Evolutionary conservation across 148 eudicot species (phyloP), one percentile per base, ranked within the genome.

Genomic region (Spergularia bocconei): DNA sequence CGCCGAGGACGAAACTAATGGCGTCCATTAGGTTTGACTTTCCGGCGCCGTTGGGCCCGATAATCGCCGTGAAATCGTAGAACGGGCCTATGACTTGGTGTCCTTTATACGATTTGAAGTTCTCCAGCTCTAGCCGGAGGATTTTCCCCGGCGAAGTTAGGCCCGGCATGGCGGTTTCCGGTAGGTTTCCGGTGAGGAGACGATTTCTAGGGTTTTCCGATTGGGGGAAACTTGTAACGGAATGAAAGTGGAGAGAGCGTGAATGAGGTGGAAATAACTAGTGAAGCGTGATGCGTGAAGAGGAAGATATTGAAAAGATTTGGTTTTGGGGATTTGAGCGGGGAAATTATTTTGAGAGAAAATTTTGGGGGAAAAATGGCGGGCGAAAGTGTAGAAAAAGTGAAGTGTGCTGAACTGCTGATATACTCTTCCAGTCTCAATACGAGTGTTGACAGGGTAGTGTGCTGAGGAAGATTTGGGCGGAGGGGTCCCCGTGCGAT

Each of bases 11-110:
- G 82, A 95, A 96, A 84, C 91, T 87, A 67, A 96, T 96, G 4
- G 99, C 98, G 85, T 95, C 99, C 98, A 96, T 96, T 17, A 96
- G 86, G 76, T 96, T 96, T n/a, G 99, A 96, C 62, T 92, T 96
- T 17, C 97, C 97, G 70, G 98, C 78, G 13, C 99, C 98, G 38
- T 96, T 96, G 4, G 98, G 97, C 59, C 99, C 99, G 54, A 96
- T 96, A n/a, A 96, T 89, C 56, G 99, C 99, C 23, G 99, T 96
- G 85, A 96, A 96, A 63, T 91, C 89, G 86, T 62, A 86, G 79
- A 96, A 96, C 0, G 99, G 99, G 4, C 99, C 98, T 25, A 96
- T 92, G 1, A 83, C 69, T 69, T 96, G 97, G 70, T 64, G 83
- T 7, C 98, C 98, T 69, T 95, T 96, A 90, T 92, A 96, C 54